phyloP scores from a whole-genome alignment of 768 basidiomycete species.

The Hygrophoropsis aurantiaca region DNA sequence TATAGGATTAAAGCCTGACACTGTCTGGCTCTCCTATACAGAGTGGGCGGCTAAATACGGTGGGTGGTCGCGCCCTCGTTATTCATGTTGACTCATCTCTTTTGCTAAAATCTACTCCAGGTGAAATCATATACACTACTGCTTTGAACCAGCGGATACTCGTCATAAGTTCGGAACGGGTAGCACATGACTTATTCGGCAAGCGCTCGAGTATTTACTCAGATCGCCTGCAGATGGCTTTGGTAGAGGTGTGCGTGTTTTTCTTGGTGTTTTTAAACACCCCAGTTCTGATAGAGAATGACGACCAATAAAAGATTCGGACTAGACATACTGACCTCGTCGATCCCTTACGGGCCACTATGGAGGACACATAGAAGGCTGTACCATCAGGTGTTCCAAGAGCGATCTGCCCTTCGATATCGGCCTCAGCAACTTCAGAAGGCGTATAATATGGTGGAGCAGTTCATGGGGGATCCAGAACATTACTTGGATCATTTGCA shows the following conservation, averaged over 20 bases:
- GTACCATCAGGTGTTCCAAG: constrained; percentile 16
- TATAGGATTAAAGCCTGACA: constrained; percentile 35
- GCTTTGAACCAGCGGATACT: constrained; percentile 14
- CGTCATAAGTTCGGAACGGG: constrained; percentile 31
- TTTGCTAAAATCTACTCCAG: too few relatives aligned
- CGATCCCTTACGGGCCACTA: constrained; percentile 18
- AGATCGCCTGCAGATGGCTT: constrained; percentile 17
- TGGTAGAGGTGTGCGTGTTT: neutral
- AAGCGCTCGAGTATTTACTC: constrained; percentile 39
- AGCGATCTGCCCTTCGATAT: constrained; percentile 9
- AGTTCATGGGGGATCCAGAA: constrained; percentile 9
- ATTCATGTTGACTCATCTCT: too few relatives aligned
- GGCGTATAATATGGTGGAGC: constrained; percentile 9
- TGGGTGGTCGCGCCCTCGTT: neutral
- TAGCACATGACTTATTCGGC: constrained; percentile 34
- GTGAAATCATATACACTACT: constrained; percentile 18
- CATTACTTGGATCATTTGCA: constrained; percentile 9
- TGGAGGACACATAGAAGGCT: constrained; percentile 22
- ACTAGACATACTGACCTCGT: constrained; percentile 11
- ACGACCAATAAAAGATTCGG: constrained; percentile 13
- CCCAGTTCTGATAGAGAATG: neutral
- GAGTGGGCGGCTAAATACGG: constrained; percentile 9
- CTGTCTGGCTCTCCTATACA: constrained; percentile 25
- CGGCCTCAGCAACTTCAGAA: constrained; percentile 13
- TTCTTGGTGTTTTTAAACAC: too few relatives aligned